Evolutionary conservation across 768 basidiomycete species (phyloP).

Genomic region (Suillus variegatus): DNA sequence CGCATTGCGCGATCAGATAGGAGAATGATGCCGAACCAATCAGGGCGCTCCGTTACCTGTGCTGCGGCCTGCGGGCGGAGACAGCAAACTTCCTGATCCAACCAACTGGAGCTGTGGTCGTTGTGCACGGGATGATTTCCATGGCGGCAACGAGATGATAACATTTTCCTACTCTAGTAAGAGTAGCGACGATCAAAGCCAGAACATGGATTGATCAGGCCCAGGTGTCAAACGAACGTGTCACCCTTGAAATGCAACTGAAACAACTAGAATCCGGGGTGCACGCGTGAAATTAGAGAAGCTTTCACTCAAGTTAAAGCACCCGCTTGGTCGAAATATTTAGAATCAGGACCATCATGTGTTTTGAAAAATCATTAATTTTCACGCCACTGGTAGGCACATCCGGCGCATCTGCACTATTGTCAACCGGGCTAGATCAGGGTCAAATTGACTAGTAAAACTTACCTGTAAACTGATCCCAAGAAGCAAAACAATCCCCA

Average conservation of each 20-base stretch:
- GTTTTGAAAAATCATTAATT: conserved; percentile 39
- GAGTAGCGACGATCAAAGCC: background rate
- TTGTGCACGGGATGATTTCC: background rate
- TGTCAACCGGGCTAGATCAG: conserved; percentile 3
- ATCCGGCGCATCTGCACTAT: conserved; percentile 55
- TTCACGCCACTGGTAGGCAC: conserved; percentile 71
- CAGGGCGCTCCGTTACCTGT: background rate
- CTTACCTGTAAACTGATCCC: conserved; percentile 2
- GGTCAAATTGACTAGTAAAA: background rate
- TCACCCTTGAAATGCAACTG: background rate
- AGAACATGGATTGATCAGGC: background rate
- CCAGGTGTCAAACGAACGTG: background rate
- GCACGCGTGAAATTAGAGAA: background rate
- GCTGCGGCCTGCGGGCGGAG: background rate
- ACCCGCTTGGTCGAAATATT: background rate
- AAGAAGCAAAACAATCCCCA: background rate
- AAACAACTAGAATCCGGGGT: background rate
- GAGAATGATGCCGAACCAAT: background rate
- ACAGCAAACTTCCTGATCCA: background rate
- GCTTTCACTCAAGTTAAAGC: background rate
- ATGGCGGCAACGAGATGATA: too few species aligned
- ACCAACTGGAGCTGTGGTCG: background rate
- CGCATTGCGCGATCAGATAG: background rate
- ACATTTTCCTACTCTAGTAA: background rate
- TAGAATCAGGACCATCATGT: background rate